phyloP scores from a whole-genome alignment of 2,329 filamentous ascomycete species.

The Xylariaceae sp. region DNA sequence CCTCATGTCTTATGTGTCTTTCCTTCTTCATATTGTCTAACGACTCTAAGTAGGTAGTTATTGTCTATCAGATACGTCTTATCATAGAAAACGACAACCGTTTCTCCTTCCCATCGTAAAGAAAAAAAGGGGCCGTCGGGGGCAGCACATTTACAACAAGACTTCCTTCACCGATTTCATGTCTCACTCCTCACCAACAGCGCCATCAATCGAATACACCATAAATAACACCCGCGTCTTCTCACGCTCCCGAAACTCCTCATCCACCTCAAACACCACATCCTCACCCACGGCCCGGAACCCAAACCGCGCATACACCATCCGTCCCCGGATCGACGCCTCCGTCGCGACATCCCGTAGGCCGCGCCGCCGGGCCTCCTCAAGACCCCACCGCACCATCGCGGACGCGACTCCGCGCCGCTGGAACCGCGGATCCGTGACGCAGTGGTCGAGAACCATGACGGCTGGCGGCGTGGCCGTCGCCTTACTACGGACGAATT shows the following conservation, averaged over 20 bases:
- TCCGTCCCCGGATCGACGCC: constrained; percentile 43
- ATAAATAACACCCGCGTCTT: constrained; percentile 45
- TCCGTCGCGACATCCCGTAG: constrained; percentile 42
- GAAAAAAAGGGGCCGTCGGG: too few relatives aligned
- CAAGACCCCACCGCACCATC: constrained; percentile 45
- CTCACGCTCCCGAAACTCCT: constrained; percentile 35
- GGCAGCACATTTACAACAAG: too few relatives aligned
- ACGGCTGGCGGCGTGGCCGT: constrained; percentile 38
- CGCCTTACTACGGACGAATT: constrained; percentile 39
- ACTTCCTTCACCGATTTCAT: too few relatives aligned
- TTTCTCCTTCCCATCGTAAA: too few relatives aligned
- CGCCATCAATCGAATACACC: constrained; percentile 32
- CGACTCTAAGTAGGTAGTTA: too few relatives aligned
- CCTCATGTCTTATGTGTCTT: too few relatives aligned
- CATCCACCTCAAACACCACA: constrained; percentile 40
- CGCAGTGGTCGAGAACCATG: constrained; percentile 47
- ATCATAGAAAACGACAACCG: too few relatives aligned
- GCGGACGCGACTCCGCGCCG: constrained; percentile 41
- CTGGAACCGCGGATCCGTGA: constrained; percentile 50
- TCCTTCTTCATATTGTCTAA: too few relatives aligned
- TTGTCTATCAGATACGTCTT: too few relatives aligned
- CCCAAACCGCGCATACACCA: constrained; percentile 42
- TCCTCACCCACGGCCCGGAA: constrained; percentile 42
- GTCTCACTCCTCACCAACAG: neutral
- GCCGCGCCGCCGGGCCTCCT: constrained; percentile 37